phyloP scores from a whole-genome alignment of 139 green algal genomes.

The Chlorella sp. region DNA sequence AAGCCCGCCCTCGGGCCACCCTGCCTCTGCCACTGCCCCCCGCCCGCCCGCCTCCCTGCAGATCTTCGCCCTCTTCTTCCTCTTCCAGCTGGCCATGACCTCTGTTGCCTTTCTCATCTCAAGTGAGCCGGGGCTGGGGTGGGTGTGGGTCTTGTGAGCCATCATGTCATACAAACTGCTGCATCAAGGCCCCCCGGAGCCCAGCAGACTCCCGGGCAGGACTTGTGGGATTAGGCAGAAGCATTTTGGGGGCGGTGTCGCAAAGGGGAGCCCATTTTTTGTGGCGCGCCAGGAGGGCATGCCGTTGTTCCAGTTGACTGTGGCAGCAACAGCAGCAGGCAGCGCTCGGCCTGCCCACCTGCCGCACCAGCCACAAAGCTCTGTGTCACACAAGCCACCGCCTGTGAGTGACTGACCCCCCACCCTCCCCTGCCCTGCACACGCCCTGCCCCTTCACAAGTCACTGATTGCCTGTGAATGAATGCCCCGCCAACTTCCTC shows the following conservation, averaged over 20 bases:
- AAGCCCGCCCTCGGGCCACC: background rate
- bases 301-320: too few relatives aligned
- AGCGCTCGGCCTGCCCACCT: background rate
- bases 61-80: constrained; percentile 91
- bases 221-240: too few relatives aligned
- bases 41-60: background rate
- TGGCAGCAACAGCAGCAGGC: background rate
- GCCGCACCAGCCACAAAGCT: background rate
- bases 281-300: too few relatives aligned
- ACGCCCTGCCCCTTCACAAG: too few relatives aligned
- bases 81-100: constrained; percentile 89
- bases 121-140: background rate
- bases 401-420: background rate
- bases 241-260: too few relatives aligned
- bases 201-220: too few relatives aligned
- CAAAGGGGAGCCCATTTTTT: too few relatives aligned
- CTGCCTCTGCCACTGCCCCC: background rate
- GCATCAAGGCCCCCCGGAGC: too few relatives aligned
- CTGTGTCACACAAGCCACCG: background rate
- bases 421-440: background rate
- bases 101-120: constrained; percentile 77
- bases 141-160: too few relatives aligned
- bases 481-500: background rate
- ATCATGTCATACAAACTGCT: too few relatives aligned
- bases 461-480: too few relatives aligned